Base-by-base conservation (phyloP, 2,329 filamentous ascomycete species). In the Penicillium psychrosexuale region DNA sequence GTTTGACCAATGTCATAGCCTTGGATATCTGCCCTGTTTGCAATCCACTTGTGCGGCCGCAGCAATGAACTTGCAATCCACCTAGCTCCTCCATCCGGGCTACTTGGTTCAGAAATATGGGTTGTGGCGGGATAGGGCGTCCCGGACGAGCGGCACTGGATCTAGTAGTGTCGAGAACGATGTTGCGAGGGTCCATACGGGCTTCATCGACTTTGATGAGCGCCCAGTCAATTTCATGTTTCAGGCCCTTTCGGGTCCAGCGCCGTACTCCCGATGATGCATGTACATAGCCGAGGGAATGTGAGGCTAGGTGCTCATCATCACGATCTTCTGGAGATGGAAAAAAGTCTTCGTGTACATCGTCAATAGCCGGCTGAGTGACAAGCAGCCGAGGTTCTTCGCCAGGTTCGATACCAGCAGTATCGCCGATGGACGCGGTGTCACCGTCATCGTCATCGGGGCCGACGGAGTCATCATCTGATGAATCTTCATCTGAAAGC, bases 181-280 rank as follows among this genome's bases (percentile, higher is more conserved):
- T 74, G 64, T 97, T 97, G 56, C 84, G 82, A 0, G 82, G 78
- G 3, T 93, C 89, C 13, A 86, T 77, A 1, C 93, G 84, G 11
- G 86, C 82, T 4, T 86, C 79, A 11, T 87, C 78, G 60, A 97
- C 90, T 62, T 89, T 85, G 64, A 97, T 91, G 2, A 97, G 78
- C 0, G 92, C 91, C 93, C 93, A 97, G 72, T 97, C 93, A 42
- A 97, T 91, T 72, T 97, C 93, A 69, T 97, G 93, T 6, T 90
- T 79, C 24, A 95, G 77, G 5, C 87, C 86, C 57, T 88, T 80
- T 56, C 87, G 82, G 48, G 79, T 81, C 69, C 89, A 87, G 30
- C 93, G 85, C 5, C 91, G 85, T 55, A 97, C 88, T 7, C 93
- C 93, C 22, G 91, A 96, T 0, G 91, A 95, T 0, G 93, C 93